phyloP scores from a whole-genome alignment of 768 basidiomycete genomes.

The Mycena venus region DNA sequence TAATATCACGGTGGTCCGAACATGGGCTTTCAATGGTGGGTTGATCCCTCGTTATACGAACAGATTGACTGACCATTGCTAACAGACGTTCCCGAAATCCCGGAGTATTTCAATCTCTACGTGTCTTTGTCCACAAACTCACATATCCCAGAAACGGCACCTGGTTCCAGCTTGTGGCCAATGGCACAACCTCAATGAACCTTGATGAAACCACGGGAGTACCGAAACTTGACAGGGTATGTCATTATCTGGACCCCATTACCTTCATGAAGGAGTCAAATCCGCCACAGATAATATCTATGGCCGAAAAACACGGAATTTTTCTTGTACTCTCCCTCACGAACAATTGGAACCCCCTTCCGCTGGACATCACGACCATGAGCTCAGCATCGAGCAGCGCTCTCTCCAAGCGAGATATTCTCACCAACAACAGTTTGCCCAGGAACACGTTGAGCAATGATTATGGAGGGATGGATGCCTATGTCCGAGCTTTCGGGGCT shows the following conservation, averaged over 20 bases:
- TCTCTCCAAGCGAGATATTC: conserved; percentile 45
- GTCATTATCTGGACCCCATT: not conserved
- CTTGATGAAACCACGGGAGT: conserved; percentile 68
- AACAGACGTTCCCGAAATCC: conserved; percentile 30
- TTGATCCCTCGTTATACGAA: not conserved
- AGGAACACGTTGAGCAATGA: conserved; percentile 73
- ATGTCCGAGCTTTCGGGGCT: conserved; percentile 64
- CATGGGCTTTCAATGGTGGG: conserved; percentile 82
- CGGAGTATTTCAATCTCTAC: not conserved
- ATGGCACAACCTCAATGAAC: conserved; percentile 70
- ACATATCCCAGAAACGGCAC: conserved; percentile 60
- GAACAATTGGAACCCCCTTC: conserved; percentile 70
- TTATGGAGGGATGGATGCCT: conserved; percentile 70
- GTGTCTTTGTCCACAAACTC: not conserved
- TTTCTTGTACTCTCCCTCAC: conserved; percentile 69
- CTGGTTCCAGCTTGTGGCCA: conserved; percentile 74
- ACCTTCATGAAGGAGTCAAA: conserved; percentile 43
- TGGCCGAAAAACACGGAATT: conserved; percentile 66
- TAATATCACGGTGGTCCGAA: conserved; percentile 71
- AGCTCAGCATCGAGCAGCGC: conserved; percentile 28
- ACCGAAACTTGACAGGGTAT: conserved; percentile 71
- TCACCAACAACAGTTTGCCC: conserved; percentile 56
- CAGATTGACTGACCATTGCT: not conserved
- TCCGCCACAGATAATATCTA: conserved; percentile 26
- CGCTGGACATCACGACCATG: conserved; percentile 38